Percentiles rank a stretch among this genome's conserved stretches.
Conservation (phyloP, 2,329 filamentous ascomycete species). For the Alternaria arborescens region DNA sequence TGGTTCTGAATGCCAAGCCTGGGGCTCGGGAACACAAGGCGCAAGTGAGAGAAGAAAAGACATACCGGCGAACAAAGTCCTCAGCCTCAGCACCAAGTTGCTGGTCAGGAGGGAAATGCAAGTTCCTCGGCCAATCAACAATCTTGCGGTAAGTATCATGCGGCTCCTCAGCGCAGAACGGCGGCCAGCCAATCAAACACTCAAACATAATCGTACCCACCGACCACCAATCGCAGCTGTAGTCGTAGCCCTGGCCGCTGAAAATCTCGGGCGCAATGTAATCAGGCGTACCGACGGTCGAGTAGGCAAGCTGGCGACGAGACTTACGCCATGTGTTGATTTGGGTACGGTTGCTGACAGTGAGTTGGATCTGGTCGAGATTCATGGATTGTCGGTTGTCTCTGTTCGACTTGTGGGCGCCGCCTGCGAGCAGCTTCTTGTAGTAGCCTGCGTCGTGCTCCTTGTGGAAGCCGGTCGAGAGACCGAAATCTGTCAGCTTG, state of each 20-base stretch:
- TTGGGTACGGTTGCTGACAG: conserved; percentile 94
- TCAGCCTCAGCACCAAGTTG: conserved; percentile 88
- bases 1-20: not conserved
- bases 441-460: conserved; percentile 99
- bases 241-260: conserved; percentile 93
- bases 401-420: conserved; percentile 54
- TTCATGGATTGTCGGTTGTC: conserved; percentile 90
- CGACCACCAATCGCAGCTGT: conserved; percentile 99
- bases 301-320: conserved; percentile 94
- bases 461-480: conserved; percentile 97
- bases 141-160: conserved; percentile 99
- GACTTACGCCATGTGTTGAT: conserved; percentile 99
- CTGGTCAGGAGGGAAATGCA: conserved; percentile 97
- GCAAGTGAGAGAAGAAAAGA: conserved; percentile 8
- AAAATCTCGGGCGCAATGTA: conserved; percentile 99
- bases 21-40: not conserved
- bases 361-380: conserved; percentile 97
- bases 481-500: conserved; percentile 96
- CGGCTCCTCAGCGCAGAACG: conserved; percentile 97
- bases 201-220: conserved; percentile 99
- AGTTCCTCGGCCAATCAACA: conserved; percentile 93
- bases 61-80: conserved; percentile 88
- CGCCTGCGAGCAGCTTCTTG: conserved; percentile 87
- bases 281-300: conserved; percentile 95
- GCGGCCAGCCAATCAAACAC: conserved; percentile 97